These are phyloP conservation scores for Gymnopus androsaceus DNA, from an alignment of 1,284 basidiomycete species.

Conservation along the genomic window DNA sequence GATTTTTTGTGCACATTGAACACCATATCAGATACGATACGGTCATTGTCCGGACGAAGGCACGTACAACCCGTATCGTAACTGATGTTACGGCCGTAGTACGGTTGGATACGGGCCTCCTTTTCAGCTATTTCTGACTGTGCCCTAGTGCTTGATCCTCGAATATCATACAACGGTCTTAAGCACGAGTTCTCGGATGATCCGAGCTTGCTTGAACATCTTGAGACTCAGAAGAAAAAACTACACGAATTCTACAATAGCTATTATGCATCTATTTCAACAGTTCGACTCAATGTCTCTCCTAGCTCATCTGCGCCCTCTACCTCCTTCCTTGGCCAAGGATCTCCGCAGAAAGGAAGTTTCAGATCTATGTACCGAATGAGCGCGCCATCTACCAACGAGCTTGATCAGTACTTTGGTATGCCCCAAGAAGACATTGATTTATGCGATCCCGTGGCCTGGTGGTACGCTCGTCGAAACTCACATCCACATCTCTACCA, in stretches of 20 bases:
- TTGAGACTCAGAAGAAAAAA: slow-evolving; percentile 5
- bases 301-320: background rate
- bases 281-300: background rate
- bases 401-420: slow-evolving; percentile 26
- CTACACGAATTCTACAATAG: background rate
- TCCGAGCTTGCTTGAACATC: background rate
- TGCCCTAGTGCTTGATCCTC: slow-evolving; percentile 21
- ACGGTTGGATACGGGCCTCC: too few relatives aligned
- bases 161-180: slow-evolving; percentile 19
- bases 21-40: too few relatives aligned
- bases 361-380: too few relatives aligned
- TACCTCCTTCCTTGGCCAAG: background rate
- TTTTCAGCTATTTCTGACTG: background rate
- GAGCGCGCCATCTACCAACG: slow-evolving; percentile 19
- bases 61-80: too few relatives aligned
- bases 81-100: too few relatives aligned
- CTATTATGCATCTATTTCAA: background rate
- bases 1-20: too few relatives aligned
- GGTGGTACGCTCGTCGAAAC: slow-evolving; percentile 21
- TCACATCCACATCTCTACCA: slow-evolving; percentile 23
- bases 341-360: too few relatives aligned
- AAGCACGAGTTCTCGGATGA: slow-evolving; percentile 17
- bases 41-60: too few relatives aligned
- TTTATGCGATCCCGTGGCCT: slow-evolving; percentile 22
- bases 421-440: slow-evolving; percentile 21